Evolutionary conservation across 169 alveolate species (phyloP), one percentile per base, ranked within the genome.

Genomic region (Cryptosporidium meleagridis): DNA sequence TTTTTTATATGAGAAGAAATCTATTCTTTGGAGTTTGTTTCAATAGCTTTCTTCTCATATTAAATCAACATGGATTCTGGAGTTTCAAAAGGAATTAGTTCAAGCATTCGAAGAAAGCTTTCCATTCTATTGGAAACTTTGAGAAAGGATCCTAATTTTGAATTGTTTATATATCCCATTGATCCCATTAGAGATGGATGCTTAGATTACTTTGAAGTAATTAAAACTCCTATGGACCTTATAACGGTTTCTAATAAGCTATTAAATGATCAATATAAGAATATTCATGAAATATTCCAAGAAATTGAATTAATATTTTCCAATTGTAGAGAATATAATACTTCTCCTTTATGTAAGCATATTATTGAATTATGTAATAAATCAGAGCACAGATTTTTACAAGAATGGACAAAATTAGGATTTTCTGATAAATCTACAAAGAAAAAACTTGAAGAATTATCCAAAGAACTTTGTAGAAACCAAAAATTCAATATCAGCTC

Each of bases 151-250:
- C 89, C 72, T 7, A 45, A 80, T 45, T 80, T 80, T 59, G 65
- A 35, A 18, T 26, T 65, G 33, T 80, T 80, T 62, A 41, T 62
- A 9, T 18, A 80, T 26, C 89, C 89, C 6, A 80, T 80, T 29
- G 89, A 80, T 33, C 89, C 89, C 9, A 21, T 62, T 26, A 80
- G 29, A 41, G 75, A 80, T 44, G 80, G 75, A 29, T 80, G 89
- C 41, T 29, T 65, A 21, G 89, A 80, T n/a, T 80, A 80, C 37
- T 80, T 58, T 65, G 80, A 80, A 51, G 89, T 80, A 0, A 80
- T 80, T 26, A 61, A 80, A 31, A 62, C 6, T 41, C 89, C 89
- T 14, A 80, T 80, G 73, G 89, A 80, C 23, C 68, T 80, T 7
- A 37, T 23, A 6, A 80, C 89, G 8, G 68, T 80, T 35, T 59